Evolutionary conservation across 192 early-diverging fungal genomes (phyloP), one percentile per base, ranked within the genome.

Genomic region (Linderina pennispora): DNA sequence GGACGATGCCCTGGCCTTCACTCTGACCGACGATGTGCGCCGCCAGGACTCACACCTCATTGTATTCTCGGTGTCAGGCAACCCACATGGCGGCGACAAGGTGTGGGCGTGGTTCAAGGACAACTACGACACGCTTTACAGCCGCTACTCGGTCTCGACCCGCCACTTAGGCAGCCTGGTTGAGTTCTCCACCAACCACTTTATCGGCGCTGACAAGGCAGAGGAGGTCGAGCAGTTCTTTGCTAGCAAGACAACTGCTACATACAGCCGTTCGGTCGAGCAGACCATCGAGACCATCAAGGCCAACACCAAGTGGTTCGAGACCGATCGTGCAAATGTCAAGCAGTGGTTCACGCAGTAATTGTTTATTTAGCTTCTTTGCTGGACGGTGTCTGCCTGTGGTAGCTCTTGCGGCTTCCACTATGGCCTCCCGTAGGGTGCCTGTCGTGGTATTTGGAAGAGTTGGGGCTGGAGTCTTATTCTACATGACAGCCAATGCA

Each of bases 281-380:
- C 83, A 85, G 65, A 73, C 68, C 33, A 33, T 85, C 16, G 83
- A 85, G 55, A 62, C 48, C 19, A 63, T 75, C 26, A 62, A 70
- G 15, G 60, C 67, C 11, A 75, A 77, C 52, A 18, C 40, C 2
- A 40, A 26, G 14, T 44, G 42, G 51, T 15, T 53, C 15, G 11
- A 21, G 31, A 39, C 37, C 36, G 51, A 53, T 23, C 17, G 28
- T 24, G 32, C 11, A 10, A 23, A 9, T 17, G 38, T 50, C 13
- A 28, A 11, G 22, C 11, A 50, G 22, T 50, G 48, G 48, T 40
- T 40, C 21, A 8, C 16, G 10, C 33, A 34, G 33, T 34, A 34
- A 34, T 34, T 34, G 10, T 34, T 34, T 11, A 11, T 34, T 34
- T 34, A n/a, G 10, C n/a, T 34, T 34, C 10, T 34, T 34, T 34